A percentile compares a stretch with the other conserved stretches of the same genome.
phyloP scores from a whole-genome alignment of 176 grass and related monocot species.

The Oryza longistaminata region DNA sequence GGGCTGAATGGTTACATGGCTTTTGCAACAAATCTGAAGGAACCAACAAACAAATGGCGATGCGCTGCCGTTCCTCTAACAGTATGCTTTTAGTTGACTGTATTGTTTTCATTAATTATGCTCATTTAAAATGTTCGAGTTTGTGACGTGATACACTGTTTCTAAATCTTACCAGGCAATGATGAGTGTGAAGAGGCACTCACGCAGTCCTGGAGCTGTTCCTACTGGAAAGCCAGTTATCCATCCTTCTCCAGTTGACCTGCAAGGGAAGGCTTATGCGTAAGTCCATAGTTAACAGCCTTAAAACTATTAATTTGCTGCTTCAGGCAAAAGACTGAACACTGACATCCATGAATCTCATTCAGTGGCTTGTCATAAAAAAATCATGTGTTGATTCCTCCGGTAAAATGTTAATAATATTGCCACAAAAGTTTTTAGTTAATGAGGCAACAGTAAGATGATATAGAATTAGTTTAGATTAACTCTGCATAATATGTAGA shows the following conservation, averaged over 20 bases:
- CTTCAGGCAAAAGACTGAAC: not conserved
- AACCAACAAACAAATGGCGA: slow-evolving; percentile 54
- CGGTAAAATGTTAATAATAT: not conserved
- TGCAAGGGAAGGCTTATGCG: slow-evolving; percentile 71
- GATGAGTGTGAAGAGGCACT: slow-evolving; percentile 64
- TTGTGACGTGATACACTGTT: not conserved
- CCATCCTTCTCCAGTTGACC: slow-evolving; percentile 65
- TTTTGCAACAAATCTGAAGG: slow-evolving; percentile 67
- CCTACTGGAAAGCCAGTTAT: slow-evolving; percentile 64
- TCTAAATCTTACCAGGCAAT: slow-evolving; percentile 41
- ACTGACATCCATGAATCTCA: not conserved
- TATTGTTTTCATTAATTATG: not conserved
- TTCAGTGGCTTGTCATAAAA: no score
- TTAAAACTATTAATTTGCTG: not conserved
- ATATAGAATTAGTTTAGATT: not conserved
- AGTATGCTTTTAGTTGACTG: slow-evolving; percentile 29
- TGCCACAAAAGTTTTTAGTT: not conserved
- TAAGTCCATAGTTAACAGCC: slow-evolving; percentile 25
- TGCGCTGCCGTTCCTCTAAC: slow-evolving; percentile 66
- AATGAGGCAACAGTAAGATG: not conserved
- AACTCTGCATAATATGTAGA: not conserved
- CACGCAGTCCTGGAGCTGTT: slow-evolving; percentile 58
- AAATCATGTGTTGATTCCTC: no score
- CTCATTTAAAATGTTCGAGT: not conserved
- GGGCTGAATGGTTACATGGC: slow-evolving; percentile 76